Base-by-base conservation (phyloP, 148 eudicot genomes). In the Linanthus parryae region DNA sequence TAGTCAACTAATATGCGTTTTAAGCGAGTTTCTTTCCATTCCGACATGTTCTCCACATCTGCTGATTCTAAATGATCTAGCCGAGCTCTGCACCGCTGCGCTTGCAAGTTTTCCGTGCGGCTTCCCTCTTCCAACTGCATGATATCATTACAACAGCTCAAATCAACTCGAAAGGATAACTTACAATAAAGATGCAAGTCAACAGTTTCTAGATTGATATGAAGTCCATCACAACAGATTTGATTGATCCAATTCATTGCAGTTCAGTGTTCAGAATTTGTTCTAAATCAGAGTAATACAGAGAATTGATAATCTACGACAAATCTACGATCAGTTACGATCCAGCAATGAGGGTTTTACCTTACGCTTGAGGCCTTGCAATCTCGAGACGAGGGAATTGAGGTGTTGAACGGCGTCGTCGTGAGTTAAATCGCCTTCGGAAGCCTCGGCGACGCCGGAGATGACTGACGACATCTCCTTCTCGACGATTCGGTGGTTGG, bases 301-400 rank as follows among this genome's bases (percentile, higher is more conserved):
- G n/a, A n/a, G n/a, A n/a, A n/a, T n/a, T n/a, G n/a, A n/a, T n/a
- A n/a, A n/a, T n/a, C n/a, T n/a, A n/a, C n/a, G 14, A 33, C 20
- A 34, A n/a, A 10, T 24, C n/a, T 7, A 13, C 1, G 24, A 19
- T 5, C 23, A 29, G n/a, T n/a, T n/a, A n/a, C n/a, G n/a, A n/a
- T n/a, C n/a, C n/a, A n/a, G n/a, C n/a, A n/a, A n/a, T n/a, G n/a
- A n/a, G n/a, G n/a, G n/a, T n/a, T n/a, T n/a, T 24, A 81, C 96
- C 86, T 87, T 92, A 5, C 98, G 52, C 58, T 92, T 87, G 70
- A 92, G 88, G 27, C 98, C 98, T 73, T 87, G 96, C 20, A 92
- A 75, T 55, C 96, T 70, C 33, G 88, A 84, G 34, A 92, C 99
- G 4, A 92, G 88, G 1, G 91, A 82, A 44, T 67, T 71, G 34